phyloP scores from a whole-genome alignment of 73 alveolate species.

The Tetrahymena thermophila region DNA sequence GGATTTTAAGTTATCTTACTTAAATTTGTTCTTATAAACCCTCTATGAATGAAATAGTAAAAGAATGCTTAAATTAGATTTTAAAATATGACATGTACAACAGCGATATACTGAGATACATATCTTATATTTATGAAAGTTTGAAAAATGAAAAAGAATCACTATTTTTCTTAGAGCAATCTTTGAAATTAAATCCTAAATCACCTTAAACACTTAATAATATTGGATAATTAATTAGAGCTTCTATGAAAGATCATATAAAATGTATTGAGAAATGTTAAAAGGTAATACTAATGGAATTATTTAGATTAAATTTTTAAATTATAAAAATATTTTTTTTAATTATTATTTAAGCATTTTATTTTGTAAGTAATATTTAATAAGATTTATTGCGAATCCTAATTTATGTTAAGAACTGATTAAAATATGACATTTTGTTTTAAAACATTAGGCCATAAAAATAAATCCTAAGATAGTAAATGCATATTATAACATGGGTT shows the following conservation, averaged over 20 bases:
- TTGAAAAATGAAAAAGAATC: background rate
- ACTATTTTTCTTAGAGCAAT: background rate
- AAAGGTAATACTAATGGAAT: background rate
- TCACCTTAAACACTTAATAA: background rate
- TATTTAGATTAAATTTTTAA: no score
- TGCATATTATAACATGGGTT: background rate
- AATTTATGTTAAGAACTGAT: no score
- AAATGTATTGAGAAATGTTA: background rate
- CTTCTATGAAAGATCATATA: background rate
- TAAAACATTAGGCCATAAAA: background rate
- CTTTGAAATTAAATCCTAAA: background rate
- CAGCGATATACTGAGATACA: background rate
- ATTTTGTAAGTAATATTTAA: no score
- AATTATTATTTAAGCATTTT: no score
- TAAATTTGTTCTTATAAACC: background rate
- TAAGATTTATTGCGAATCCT: no score
- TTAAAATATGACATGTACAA: background rate
- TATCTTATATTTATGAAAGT: background rate
- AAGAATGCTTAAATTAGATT: background rate
- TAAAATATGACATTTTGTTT: no score
- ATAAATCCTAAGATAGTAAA: background rate
- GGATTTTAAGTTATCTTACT: background rate
- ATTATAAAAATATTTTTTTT: no score
- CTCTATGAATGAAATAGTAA: background rate
- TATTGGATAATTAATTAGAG: background rate